Evolutionary conservation across 805 yeast species (phyloP).

Genomic region (Starmerella khaoyaiensis): DNA sequence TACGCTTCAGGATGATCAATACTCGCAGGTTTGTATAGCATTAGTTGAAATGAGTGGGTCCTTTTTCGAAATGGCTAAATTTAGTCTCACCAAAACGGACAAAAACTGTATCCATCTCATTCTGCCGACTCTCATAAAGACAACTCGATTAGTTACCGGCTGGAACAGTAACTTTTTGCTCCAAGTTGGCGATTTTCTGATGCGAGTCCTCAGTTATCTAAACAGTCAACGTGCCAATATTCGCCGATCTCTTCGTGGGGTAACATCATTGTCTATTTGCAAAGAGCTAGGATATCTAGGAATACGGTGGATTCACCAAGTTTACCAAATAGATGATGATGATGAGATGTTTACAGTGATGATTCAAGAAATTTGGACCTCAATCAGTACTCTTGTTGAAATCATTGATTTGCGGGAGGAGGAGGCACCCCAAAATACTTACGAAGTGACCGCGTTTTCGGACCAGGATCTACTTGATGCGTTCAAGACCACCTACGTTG

Average conservation of each 20-base stretch:
- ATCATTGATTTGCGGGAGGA: not conserved
- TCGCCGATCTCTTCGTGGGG: not conserved
- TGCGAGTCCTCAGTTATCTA: not conserved
- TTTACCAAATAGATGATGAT: not conserved
- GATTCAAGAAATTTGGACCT: not conserved
- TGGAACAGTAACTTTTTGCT: not conserved
- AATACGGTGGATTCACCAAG: not conserved
- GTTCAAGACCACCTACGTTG: not conserved
- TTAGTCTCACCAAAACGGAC: not conserved
- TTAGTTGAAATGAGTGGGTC: not conserved
- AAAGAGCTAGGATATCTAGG: not conserved
- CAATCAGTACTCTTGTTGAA: not conserved
- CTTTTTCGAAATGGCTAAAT: not conserved
- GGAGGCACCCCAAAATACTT: not conserved
- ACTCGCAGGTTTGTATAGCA: not conserved
- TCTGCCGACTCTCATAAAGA: not conserved
- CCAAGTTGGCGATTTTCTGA: not conserved
- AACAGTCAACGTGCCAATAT: no score
- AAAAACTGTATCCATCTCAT: not conserved
- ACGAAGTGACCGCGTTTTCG: not conserved
- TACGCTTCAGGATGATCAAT: not conserved
- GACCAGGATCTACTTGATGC: not conserved
- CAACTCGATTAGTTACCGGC: not conserved
- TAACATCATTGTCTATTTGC: not conserved
- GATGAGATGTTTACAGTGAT: not conserved